Evolutionary conservation across 352 stramenopile species (phyloP), one percentile per base, ranked within the genome.

Genomic region (Halophytophthora polymorphica): DNA sequence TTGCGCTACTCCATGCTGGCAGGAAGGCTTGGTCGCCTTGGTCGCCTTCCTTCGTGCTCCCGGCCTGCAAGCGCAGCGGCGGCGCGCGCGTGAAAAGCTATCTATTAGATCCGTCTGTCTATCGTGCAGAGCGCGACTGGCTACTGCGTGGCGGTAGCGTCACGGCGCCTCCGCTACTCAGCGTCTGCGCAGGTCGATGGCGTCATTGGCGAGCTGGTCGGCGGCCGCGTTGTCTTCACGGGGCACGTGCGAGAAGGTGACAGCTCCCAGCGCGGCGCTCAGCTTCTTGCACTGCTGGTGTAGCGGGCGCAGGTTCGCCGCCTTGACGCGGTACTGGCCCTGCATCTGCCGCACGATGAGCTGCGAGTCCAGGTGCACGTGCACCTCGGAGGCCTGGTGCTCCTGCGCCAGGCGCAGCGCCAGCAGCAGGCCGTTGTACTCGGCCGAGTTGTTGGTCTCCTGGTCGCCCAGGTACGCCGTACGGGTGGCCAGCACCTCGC

Each of bases 311-410:
- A 91, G 60, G 41, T 86, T 73, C 6, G 69, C 58, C 12, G 77
- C 69, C 47, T 88, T 88, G 46, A 91, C 81, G 54, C 73, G 77
- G 53, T 89, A 91, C 28, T 72, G 55, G 33, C 76, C 81, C 28
- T 67, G 61, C 77, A 91, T 91, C 50, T 91, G 81, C 35, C 77
- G 73, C 35, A 89, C 60, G n/a, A 91, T 62, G 42, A 91, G 70
- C 62, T 89, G 71, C 66, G 81, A 91, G 72, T 91, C 81, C 81
- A 91, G 82, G 65, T 71, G 70, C 17, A 91, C 61, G 44, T 73
- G 55, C 18, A 91, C 56, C 39, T 67, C 38, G 4, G 49, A 25
- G 12, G 66, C 58, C 18, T 64, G 38, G 19, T 73, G 65, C 8
- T 69, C 52, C 44, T 77, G 54, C 21, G 77, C 81, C 34, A 89